A percentile compares a stretch with the other conserved stretches of the same genome.
phyloP scores from a whole-genome alignment of 192 early-diverging fungal species.

The Coemansia sp. region DNA sequence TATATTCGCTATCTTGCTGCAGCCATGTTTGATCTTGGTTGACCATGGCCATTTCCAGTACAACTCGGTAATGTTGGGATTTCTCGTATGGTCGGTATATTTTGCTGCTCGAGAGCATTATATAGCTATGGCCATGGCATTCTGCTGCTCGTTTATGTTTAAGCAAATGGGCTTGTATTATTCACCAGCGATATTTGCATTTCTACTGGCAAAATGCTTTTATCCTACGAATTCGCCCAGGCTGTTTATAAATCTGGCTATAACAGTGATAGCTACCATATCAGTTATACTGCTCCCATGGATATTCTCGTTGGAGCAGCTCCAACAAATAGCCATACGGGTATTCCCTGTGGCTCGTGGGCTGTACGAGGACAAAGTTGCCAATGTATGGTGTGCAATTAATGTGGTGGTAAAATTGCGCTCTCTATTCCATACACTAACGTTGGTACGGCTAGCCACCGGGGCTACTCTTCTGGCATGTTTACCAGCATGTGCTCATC shows the following conservation, averaged over 20 bases:
- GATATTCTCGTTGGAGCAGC: slow-evolving; percentile 57
- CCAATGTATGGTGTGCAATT: slow-evolving; percentile 94
- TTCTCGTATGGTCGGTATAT: slow-evolving; percentile 72
- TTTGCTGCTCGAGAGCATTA: slow-evolving; percentile 63
- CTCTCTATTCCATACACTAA: slow-evolving; percentile 57
- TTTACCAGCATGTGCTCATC: slow-evolving; percentile 67
- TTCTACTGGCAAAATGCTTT: slow-evolving; percentile 76
- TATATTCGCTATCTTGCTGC: slow-evolving; percentile 67
- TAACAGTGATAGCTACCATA: slow-evolving; percentile 71
- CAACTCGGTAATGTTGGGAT: slow-evolving; percentile 95
- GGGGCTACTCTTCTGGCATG: slow-evolving; percentile 65
- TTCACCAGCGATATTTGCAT: slow-evolving; percentile 87
- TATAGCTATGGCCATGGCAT: slow-evolving; percentile 71
- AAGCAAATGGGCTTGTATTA: slow-evolving; percentile 98
- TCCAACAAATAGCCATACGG: slow-evolving; percentile 74
- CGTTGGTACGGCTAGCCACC: slow-evolving; percentile 69
- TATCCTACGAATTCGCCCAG: slow-evolving; percentile 10
- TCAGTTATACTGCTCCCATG: slow-evolving; percentile 68
- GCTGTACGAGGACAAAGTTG: slow-evolving; percentile 98
- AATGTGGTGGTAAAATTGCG: slow-evolving; percentile 83
- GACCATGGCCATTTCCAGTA: slow-evolving; percentile 99
- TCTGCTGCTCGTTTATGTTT: slow-evolving; percentile 81
- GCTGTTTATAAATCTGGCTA: slow-evolving; percentile 68
- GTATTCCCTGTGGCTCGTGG: slow-evolving; percentile 93
- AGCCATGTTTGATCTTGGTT: slow-evolving; percentile 87